Evolutionary conservation across 257 asterid genomes (phyloP).

Genomic region (Nicotiana paniculata): DNA sequence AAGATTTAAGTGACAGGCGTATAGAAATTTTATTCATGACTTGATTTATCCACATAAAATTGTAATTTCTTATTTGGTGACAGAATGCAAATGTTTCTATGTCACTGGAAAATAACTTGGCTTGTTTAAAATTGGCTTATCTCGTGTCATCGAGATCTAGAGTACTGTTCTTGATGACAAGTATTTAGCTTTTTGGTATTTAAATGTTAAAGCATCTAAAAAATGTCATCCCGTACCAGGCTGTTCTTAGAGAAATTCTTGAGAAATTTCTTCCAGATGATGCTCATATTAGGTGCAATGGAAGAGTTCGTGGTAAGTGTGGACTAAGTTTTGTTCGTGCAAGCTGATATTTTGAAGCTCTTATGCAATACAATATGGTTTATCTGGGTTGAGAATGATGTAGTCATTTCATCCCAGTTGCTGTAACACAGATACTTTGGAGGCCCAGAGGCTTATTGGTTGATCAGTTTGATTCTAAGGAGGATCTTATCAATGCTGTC

Average conservation of each 20-base stretch:
- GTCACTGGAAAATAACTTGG: not conserved
- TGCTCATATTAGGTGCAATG: constrained; percentile 71
- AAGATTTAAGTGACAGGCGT: not conserved
- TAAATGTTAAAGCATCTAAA: constrained; percentile 13
- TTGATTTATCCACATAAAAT: not conserved
- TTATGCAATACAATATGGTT: not conserved
- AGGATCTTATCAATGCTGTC: constrained; percentile 87
- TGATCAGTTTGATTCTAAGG: constrained; percentile 91
- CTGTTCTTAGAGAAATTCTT: constrained; percentile 83
- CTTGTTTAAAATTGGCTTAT: not conserved
- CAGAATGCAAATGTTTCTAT: not conserved
- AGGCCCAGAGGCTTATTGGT: constrained; percentile 89
- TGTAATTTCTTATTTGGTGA: not conserved
- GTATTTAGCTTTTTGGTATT: not conserved
- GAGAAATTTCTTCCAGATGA: constrained; percentile 71
- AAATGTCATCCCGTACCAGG: constrained; percentile 35
- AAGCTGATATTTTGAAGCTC: constrained; percentile 14
- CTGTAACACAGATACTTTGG: constrained; percentile 92
- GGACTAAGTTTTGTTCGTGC: constrained; percentile 3
- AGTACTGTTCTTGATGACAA: not conserved
- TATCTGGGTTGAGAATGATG: constrained; percentile 6
- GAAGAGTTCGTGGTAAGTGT: constrained; percentile 90
- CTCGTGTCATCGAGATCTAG: not conserved
- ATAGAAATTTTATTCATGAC: not conserved
- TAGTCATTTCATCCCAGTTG: constrained; percentile 54